Percentiles rank a stretch among this genome's conserved stretches.
phyloP scores from a whole-genome alignment of 2,329 filamentous ascomycete species.

The Escovopsis weberi region DNA sequence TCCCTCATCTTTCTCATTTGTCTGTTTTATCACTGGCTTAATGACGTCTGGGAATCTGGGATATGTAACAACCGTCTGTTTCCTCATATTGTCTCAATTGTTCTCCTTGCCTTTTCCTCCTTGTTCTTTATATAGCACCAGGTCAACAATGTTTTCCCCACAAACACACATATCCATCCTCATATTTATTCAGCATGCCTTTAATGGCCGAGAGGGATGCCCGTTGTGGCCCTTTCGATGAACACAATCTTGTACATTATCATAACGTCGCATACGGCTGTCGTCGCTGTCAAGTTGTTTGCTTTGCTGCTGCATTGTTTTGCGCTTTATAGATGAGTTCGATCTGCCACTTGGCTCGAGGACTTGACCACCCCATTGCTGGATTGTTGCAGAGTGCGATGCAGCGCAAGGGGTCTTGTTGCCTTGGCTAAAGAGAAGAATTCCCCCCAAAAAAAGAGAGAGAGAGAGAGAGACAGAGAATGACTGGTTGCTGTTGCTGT shows the following conservation, averaged over 20 bases:
- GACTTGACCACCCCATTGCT: slow-evolving; percentile 15
- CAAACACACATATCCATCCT: slow-evolving; percentile 6
- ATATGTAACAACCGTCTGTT: slow-evolving; percentile 12
- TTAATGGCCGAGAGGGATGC: slow-evolving; percentile 19
- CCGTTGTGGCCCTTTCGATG: slow-evolving; percentile 21
- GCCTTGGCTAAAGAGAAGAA: background rate
- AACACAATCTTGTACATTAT: slow-evolving; percentile 42
- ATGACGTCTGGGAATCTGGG: slow-evolving; percentile 16
- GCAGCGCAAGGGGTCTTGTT: slow-evolving; percentile 2
- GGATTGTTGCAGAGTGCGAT: slow-evolving; percentile 9
- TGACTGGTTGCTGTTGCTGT: background rate
- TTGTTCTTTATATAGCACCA: slow-evolving; percentile 15
- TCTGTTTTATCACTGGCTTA: slow-evolving; percentile 10
- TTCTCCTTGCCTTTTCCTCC: slow-evolving; percentile 1
- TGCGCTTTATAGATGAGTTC: slow-evolving; percentile 23
- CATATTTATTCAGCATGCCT: slow-evolving; percentile 13
- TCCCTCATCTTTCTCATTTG: slow-evolving; percentile 11
- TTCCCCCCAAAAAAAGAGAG: too few relatives aligned
- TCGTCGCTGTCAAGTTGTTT: slow-evolving; percentile 23
- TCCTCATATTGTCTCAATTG: slow-evolving; percentile 9
- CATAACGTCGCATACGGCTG: slow-evolving; percentile 31
- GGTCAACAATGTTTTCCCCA: slow-evolving; percentile 13
- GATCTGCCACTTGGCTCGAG: slow-evolving; percentile 20
- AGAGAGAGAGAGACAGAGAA: too few relatives aligned
- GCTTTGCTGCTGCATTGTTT: slow-evolving; percentile 18